Percentiles rank a stretch among this genome's conserved stretches.
Conservation (phyloP, 2,329 filamentous ascomycete species). For the Colletotrichum endophyticum region DNA sequence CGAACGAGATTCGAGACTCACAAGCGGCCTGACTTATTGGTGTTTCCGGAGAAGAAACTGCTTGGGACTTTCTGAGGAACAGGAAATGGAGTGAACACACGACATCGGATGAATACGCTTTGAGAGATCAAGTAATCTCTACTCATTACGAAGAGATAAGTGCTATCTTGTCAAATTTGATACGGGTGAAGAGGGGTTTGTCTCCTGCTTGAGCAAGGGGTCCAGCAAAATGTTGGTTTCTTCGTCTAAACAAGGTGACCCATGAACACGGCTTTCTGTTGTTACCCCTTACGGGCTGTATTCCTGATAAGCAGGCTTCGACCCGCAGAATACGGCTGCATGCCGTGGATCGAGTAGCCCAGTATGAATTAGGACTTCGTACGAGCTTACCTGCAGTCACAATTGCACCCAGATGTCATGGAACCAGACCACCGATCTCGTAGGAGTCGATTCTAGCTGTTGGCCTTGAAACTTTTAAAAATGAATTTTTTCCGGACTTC, state of each 20-base stretch:
- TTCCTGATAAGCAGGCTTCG: accelerated
- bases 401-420: not conserved
- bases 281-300: accelerated
- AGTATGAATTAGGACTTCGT: not conserved
- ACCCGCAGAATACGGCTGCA: accelerated
- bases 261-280: accelerated
- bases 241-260: accelerated
- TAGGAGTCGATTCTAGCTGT: not conserved
- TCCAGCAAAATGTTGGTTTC: accelerated
- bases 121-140: accelerated
- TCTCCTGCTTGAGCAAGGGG: not conserved
- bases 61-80: accelerated
- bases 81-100: accelerated
- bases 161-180: accelerated
- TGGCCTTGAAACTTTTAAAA: no score
- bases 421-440: accelerated
- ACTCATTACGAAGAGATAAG: accelerated
- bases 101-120: accelerated
- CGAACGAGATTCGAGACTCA: accelerated
- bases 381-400: accelerated
- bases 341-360: accelerated
- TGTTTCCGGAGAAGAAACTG: accelerated
- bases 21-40: accelerated
- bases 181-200: accelerated
- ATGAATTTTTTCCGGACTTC: no score